Evolutionary conservation across 2,329 filamentous ascomycete species (phyloP).

Genomic region (Clathrospora elynae): DNA sequence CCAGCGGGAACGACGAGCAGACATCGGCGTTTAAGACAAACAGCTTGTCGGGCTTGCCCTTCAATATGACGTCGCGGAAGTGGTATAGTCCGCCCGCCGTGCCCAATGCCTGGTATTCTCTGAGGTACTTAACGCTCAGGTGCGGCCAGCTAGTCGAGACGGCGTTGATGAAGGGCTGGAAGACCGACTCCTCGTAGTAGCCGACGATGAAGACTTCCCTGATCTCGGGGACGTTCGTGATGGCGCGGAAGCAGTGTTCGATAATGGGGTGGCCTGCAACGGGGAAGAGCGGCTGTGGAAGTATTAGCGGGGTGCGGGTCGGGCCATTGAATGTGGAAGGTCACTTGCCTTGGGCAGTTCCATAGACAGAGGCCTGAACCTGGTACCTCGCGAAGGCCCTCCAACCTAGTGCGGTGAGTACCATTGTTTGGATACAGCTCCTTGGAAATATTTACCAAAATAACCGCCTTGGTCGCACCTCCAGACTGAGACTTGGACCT

Average conservation of each 20-base stretch:
- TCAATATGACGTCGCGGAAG: constrained; percentile 98
- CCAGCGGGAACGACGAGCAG: constrained; percentile 96
- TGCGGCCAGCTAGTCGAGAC: constrained; percentile 81
- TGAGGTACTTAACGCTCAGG: constrained; percentile 90
- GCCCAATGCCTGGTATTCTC: constrained; percentile 95
- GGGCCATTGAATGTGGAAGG: constrained; percentile 8
- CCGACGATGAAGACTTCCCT: constrained; percentile 97
- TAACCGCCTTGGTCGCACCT: constrained; percentile 83
- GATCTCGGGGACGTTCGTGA: constrained; percentile 88
- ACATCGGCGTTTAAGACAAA: constrained; percentile 98
- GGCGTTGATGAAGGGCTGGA: constrained; percentile 98
- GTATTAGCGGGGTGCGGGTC: constrained; percentile 25
- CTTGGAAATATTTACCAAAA: constrained; percentile 68
- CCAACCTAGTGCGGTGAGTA: constrained; percentile 70
- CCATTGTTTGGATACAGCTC: constrained; percentile 8
- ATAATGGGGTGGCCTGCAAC: constrained; percentile 98
- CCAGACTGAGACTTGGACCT: constrained; percentile 43
- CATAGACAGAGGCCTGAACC: constrained; percentile 91
- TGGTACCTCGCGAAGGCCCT: constrained; percentile 90
- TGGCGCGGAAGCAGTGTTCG: constrained; percentile 92
- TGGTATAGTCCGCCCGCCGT: constrained; percentile 97
- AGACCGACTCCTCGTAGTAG: constrained; percentile 97
- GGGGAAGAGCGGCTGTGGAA: constrained; percentile 84
- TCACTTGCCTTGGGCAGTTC: constrained; percentile 85
- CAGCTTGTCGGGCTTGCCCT: constrained; percentile 90